Evolutionary conservation across 2,329 filamentous ascomycete species (phyloP).

Genomic region (Colletotrichum tropicicola): DNA sequence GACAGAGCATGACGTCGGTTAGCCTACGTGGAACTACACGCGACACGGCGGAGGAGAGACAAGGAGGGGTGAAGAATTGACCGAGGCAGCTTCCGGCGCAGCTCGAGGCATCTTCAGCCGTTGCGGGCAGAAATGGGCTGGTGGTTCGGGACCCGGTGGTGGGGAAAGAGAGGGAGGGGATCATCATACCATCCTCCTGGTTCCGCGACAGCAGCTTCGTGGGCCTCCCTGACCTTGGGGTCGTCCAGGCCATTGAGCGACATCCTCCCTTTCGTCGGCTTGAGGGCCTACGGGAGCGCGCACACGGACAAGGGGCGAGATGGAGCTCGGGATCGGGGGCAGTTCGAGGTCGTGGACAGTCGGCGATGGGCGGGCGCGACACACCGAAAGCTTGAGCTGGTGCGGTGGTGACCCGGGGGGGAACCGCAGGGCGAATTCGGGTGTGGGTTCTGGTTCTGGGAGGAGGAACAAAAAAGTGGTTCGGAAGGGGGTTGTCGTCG

Average conservation of each 20-base stretch:
- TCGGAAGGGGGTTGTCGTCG: conserved; percentile 26
- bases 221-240: conserved; percentile 82
- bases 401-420: conserved; percentile 5
- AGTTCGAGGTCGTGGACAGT: neutral
- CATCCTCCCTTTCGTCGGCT: conserved; percentile 62
- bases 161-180: conserved; percentile 27
- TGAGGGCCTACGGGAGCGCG: conserved; percentile 5
- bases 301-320: neutral
- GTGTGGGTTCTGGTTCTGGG: conserved; percentile 20
- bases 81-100: neutral
- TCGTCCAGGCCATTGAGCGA: conserved; percentile 95
- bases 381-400: neutral
- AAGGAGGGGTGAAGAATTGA: neutral
- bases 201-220: conserved; percentile 81
- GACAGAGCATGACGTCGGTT: conserved; percentile 11
- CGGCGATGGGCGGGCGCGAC: neutral
- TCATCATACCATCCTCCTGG: conserved; percentile 92
- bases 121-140: neutral
- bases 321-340: neutral
- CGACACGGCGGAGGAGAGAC: conserved; percentile 29
- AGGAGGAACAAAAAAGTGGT: conserved; percentile 26
- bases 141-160: neutral
- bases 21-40: conserved; percentile 6
- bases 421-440: conserved; percentile 20
- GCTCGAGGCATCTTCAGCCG: neutral